Base-by-base conservation (phyloP, 495 filamentous ascomycete species). In the Amorphotheca resinae region DNA sequence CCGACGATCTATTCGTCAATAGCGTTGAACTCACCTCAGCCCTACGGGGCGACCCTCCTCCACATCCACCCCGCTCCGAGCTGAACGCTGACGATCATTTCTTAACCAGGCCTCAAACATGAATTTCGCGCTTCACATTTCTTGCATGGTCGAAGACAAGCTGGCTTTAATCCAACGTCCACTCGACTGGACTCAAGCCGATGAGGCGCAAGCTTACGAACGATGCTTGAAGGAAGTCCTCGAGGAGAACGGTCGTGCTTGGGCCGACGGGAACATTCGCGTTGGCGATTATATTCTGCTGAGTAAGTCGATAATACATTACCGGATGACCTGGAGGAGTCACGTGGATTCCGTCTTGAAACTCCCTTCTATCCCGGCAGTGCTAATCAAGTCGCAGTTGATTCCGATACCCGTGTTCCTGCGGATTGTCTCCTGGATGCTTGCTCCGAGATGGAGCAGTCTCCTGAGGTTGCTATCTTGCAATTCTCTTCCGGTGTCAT, bases 401-500 rank as follows among this genome's bases (percentile, higher is more conserved):
- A 87, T 63, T 84, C 79, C 3, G 82, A 87, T 59, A 87, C 82
- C 17, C 79, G 82, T 58, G 80, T 87, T 3, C 75, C 75, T 3
- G 52, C 67, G 5, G 82, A 87, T 56, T 87, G 82, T 55, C 65
- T 87, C 25, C 64, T 87, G 2, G 82, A 87, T 57, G 82, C 81
- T 40, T 77, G 78, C 6, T 80, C 74, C 33, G 82, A 87, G 53
- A 84, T 87, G 81, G 81, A 87, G 57, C 76, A 74, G 39, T 84
- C 78, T 7, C 82, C 81, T 9, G 76, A 87, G 57, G 82, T 87
- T 18, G 82, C 76, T 36, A 87, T 87, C 63, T 74, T 87, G 69
- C 82, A 87, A 54, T 86, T 80, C 64, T 77, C 74, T 11, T 85
- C 82, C 14, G 82, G 82, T 51, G 82, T 87, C 59, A 86, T 86